These are phyloP conservation scores for Salvia rosmarinus DNA, from an alignment of 257 asterid genomes.

Conservation along the genomic window DNA sequence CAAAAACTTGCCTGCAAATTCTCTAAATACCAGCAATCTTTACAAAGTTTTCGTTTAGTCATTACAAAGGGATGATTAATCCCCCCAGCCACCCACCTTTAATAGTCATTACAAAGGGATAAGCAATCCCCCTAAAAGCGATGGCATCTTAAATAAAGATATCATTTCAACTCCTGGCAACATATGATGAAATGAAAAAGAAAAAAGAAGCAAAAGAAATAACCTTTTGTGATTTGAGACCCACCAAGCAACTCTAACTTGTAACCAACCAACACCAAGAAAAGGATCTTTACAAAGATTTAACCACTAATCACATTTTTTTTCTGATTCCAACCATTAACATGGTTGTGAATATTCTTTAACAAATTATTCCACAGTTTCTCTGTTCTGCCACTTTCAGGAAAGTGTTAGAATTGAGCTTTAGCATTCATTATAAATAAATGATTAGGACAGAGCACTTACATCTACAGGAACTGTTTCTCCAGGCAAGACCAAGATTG, in stretches of 20 bases:
- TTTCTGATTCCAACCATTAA: slow-evolving; percentile 17
- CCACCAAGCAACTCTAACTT: not conserved
- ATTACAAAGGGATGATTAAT: no score
- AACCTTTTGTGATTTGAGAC: not conserved
- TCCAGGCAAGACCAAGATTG: slow-evolving; percentile 91
- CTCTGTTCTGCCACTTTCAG: not conserved
- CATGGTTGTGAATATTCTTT: not conserved
- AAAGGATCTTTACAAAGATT: not conserved
- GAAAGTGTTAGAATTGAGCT: slow-evolving; percentile 1
- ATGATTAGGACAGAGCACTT: slow-evolving; percentile 37
- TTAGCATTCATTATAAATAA: slow-evolving; percentile 16
- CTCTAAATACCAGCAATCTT: no score
- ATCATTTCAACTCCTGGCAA: no score
- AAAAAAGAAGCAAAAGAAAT: no score
- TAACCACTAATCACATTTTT: not conserved
- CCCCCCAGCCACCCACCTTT: no score
- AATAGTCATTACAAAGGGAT: no score
- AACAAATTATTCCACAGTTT: slow-evolving; percentile 5
- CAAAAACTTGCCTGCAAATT: no score
- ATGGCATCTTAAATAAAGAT: no score
- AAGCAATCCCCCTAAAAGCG: no score
- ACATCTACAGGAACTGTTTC: slow-evolving; percentile 98
- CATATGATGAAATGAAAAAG: no score
- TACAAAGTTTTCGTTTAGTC: no score
- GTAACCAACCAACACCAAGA: not conserved